phyloP scores from a whole-genome alignment of 306 rosid genomes.

The Quercus variabilis region DNA sequence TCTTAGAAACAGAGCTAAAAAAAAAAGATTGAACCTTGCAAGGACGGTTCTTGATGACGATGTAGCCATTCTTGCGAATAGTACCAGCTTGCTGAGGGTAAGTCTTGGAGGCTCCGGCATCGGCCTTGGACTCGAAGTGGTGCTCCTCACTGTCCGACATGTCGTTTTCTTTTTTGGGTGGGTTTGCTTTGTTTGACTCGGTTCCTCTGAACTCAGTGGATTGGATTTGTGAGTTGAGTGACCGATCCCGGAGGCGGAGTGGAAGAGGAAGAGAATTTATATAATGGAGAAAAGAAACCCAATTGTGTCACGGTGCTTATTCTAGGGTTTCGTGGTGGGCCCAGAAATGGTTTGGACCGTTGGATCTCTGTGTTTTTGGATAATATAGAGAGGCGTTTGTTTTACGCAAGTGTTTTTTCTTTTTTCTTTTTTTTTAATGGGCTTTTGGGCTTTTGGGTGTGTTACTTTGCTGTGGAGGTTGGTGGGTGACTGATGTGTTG shows the following conservation, averaged over 20 bases:
- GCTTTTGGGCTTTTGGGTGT: too few species aligned
- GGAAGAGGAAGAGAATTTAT: too few species aligned
- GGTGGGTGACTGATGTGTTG: neutral
- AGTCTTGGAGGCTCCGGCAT: constrained; percentile 78
- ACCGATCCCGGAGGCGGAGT: constrained; percentile 5
- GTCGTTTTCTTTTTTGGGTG: neutral
- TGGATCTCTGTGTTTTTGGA: too few species aligned
- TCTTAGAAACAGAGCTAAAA: neutral
- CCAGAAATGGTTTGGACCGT: constrained; percentile 1
- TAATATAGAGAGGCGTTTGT: too few species aligned
- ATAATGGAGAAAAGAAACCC: neutral
- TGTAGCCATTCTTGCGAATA: constrained; percentile 71
- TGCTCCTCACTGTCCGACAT: constrained; percentile 81
- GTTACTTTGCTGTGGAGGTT: neutral
- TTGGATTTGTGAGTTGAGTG: neutral
- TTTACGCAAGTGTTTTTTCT: too few species aligned
- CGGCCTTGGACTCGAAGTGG: constrained; percentile 74
- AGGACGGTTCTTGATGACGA: constrained; percentile 65
- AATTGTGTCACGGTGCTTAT: neutral
- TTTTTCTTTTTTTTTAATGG: too few species aligned
- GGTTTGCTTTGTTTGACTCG: neutral
- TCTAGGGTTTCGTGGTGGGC: constrained; percentile 7
- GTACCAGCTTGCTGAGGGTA: constrained; percentile 84
- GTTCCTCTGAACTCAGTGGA: neutral
- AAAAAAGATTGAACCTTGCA: constrained; percentile 46